Evolutionary conservation across 208 protist genomes (phyloP).

Genomic region (Wallacemonas sp.): DNA sequence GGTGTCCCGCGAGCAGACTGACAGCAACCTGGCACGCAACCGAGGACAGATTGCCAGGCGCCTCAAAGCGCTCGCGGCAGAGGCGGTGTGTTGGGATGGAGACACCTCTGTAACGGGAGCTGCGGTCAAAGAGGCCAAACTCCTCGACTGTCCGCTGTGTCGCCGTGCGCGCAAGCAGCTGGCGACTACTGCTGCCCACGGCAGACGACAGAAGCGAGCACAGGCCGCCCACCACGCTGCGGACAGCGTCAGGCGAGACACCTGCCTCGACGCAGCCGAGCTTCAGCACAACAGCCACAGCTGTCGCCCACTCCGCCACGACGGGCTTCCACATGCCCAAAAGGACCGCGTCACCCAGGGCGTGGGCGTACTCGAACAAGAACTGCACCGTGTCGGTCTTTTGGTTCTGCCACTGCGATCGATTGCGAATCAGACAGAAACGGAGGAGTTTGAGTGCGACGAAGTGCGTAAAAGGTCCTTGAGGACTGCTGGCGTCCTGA

Average conservation of each 20-base stretch:
- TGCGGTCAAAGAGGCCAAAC: constrained; percentile 68
- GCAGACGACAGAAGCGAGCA: constrained; percentile 23
- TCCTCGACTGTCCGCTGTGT: constrained; percentile 59
- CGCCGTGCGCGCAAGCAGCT: constrained; percentile 19
- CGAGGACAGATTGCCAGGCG: constrained; percentile 23
- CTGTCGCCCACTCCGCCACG: constrained; percentile 55
- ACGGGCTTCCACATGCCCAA: constrained; percentile 59
- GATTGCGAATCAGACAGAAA: constrained; percentile 51
- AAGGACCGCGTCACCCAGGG: constrained; percentile 24
- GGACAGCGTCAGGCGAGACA: constrained; percentile 13
- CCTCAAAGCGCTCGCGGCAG: constrained; percentile 49
- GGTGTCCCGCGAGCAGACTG: not conserved
- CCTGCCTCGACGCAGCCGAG: constrained; percentile 40
- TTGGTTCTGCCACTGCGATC: constrained; percentile 14
- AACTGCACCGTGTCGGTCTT: constrained; percentile 39
- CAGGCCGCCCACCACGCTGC: constrained; percentile 12
- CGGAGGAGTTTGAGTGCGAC: constrained; percentile 61
- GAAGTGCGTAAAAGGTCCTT: constrained; percentile 64
- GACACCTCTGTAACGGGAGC: constrained; percentile 58
- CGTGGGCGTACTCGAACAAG: constrained; percentile 42
- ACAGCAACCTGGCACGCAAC: constrained; percentile 1
- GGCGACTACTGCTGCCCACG: constrained; percentile 4
- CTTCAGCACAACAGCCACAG: constrained; percentile 68
- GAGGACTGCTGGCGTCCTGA: constrained; percentile 11
- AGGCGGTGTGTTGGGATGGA: constrained; percentile 55